A percentile compares a stretch with the other conserved stretches of the same genome.
phyloP scores from a whole-genome alignment of 148 eudicot genomes.

The Heliosperma pusillum region DNA sequence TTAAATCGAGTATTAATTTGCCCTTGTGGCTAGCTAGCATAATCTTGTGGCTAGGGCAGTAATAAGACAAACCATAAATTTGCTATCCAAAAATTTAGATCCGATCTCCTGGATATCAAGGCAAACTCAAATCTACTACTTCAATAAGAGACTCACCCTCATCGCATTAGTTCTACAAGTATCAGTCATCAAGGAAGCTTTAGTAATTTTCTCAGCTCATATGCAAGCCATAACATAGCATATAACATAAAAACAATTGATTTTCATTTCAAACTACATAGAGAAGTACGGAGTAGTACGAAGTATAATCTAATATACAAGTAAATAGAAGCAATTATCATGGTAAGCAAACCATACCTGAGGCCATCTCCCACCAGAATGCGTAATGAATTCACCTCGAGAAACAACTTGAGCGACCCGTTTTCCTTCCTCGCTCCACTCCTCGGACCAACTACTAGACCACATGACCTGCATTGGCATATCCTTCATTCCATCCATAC shows the following conservation, averaged over 20 bases:
- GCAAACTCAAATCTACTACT: too few species aligned
- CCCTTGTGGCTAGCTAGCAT: too few species aligned
- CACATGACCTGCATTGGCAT: slow-evolving; percentile 81
- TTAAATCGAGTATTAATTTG: too few species aligned
- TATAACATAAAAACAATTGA: neutral
- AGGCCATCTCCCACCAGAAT: slow-evolving; percentile 95
- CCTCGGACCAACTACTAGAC: slow-evolving; percentile 59
- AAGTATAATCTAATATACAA: neutral
- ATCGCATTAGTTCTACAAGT: neutral
- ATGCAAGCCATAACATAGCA: neutral
- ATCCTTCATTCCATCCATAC: slow-evolving; percentile 52
- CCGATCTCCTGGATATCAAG: too few species aligned
- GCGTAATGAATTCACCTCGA: slow-evolving; percentile 48
- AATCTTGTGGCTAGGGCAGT: too few species aligned
- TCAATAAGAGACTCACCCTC: too few species aligned
- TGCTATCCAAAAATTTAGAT: too few species aligned
- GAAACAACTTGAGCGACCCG: slow-evolving; percentile 57
- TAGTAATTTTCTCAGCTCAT: neutral
- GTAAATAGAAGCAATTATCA: neutral
- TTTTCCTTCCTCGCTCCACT: slow-evolving; percentile 68
- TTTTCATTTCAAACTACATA: slow-evolving; percentile 1
- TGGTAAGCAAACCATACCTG: slow-evolving; percentile 47
- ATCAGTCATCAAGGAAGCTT: neutral
- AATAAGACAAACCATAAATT: too few species aligned
- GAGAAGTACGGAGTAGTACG: too few species aligned